Base-by-base conservation (phyloP, 345 rosid genomes). In the Populus alba region DNA sequence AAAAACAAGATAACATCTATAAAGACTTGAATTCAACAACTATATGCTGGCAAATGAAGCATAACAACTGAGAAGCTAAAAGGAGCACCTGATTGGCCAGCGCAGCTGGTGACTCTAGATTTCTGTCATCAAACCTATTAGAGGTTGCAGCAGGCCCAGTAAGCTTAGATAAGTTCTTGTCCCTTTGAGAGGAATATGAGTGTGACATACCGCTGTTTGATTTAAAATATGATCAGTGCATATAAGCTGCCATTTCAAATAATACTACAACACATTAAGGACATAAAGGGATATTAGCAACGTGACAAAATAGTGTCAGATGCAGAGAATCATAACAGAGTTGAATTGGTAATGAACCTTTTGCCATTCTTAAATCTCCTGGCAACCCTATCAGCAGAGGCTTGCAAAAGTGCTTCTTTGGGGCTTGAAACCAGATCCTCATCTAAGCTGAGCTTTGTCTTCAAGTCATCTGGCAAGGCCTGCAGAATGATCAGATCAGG, bases 401-500 rank as follows among this genome's bases (percentile, higher is more conserved):
- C 94, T 82, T 88, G 88, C 11, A 84, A 80, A 71, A 94, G 90
- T 18, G 89, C 93, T 82, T 90, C 98, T 78, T 87, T 90, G 74
- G 99, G 97, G 88, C 96, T 94, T 72, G 91, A 89, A 59, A 91
- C 88, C 43, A 90, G 79, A 80, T 94, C 99, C 83, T 97, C 96
- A 68, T 91, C 96, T 65, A 94, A 86, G 87, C 93, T 92, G 76
- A 92, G 97, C 81, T 96, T 91, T 31, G 91, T 89, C 90, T 87
- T 94, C 85, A 96, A 83, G 87, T 96, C 99, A 81, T 94, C 98
- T 76, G 98, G 99, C 80, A 96, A 73, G 35, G 99, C 91, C 99
- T 96, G 87, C 88, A 86, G 77, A 80, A 78, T 77, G 81, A 81
- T 75, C 69, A 66, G 31, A 77, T 70, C 78, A 81, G 43, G 71